Percentiles rank a stretch among this genome's conserved stretches.
Evolutionary conservation across 176 grass and related monocot genomes (phyloP).

Genomic region (Musa acuminata): DNA sequence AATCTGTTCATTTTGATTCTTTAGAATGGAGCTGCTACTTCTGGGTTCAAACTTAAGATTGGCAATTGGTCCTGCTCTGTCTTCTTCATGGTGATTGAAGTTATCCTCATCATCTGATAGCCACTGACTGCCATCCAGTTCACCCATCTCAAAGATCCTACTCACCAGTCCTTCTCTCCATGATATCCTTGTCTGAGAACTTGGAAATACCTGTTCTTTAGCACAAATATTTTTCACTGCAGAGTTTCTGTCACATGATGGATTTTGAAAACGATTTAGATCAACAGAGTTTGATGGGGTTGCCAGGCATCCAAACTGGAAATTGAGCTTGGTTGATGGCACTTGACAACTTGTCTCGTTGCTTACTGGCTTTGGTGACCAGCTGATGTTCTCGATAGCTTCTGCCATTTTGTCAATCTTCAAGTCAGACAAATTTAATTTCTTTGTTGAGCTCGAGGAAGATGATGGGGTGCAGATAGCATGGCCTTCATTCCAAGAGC

Average conservation of each 20-base stretch:
- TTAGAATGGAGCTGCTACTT: slow-evolving; percentile 14
- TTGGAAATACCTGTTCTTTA: not conserved
- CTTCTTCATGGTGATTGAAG: not conserved
- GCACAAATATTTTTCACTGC: slow-evolving; percentile 21
- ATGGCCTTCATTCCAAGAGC: slow-evolving; percentile 26
- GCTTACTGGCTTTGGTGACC: slow-evolving; percentile 29
- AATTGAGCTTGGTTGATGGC: slow-evolving; percentile 41
- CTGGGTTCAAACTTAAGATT: slow-evolving; percentile 11
- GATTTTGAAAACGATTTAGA: slow-evolving; percentile 53
- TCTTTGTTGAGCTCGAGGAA: slow-evolving; percentile 24
- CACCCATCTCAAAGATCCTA: slow-evolving; percentile 73
- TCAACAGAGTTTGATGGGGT: slow-evolving; percentile 52
- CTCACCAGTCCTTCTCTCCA: slow-evolving; percentile 83
- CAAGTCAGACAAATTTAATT: slow-evolving; percentile 8
- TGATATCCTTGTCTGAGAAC: slow-evolving; percentile 44
- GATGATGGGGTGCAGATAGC: not conserved
- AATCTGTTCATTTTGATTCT: slow-evolving; percentile 22
- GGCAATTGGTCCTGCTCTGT: not conserved
- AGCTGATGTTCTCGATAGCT: slow-evolving; percentile 40
- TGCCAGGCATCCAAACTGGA: slow-evolving; percentile 45
- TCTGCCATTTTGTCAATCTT: slow-evolving; percentile 42
- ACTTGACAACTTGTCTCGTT: slow-evolving; percentile 17
- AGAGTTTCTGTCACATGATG: slow-evolving; percentile 24
- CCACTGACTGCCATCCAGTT: slow-evolving; percentile 59
- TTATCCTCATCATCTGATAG: slow-evolving; percentile 72